A percentile compares a stretch with the other conserved stretches of the same genome.
These are phyloP conservation scores for Orbilia quercus DNA, from an alignment of 2,329 filamentous ascomycete genomes.

Conservation along the genomic window DNA sequence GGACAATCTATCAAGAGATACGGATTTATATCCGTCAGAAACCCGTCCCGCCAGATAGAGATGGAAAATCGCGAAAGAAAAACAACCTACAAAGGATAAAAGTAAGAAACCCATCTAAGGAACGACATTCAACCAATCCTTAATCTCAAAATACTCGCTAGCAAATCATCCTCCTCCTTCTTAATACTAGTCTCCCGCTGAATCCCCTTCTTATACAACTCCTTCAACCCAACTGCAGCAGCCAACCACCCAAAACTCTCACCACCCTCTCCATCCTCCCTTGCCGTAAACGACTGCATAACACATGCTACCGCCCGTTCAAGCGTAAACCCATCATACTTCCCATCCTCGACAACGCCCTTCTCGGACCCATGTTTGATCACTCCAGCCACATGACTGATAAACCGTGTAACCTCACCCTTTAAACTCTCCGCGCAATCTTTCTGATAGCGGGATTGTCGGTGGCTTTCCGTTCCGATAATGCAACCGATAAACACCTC, in stretches of 20 bases:
- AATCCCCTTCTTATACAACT: constrained; percentile 64
- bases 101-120: too few species aligned
- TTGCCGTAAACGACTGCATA: constrained; percentile 60
- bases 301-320: constrained; percentile 66
- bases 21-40: too few species aligned
- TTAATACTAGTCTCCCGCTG: too few species aligned
- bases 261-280: constrained; percentile 61
- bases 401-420: constrained; percentile 64
- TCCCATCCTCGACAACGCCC: constrained; percentile 48
- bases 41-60: too few species aligned
- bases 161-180: constrained; percentile 24
- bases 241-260: constrained; percentile 69
- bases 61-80: too few species aligned
- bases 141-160: neutral
- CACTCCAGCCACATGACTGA: constrained; percentile 63
- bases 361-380: constrained; percentile 65
- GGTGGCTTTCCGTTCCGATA: constrained; percentile 64
- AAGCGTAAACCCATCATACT: constrained; percentile 63
- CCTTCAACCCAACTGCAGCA: constrained; percentile 67
- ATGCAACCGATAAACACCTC: constrained; percentile 72
- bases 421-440: constrained; percentile 65
- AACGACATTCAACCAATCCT: neutral
- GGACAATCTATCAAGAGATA: too few species aligned
- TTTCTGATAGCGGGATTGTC: constrained; percentile 63
- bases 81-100: too few species aligned